phyloP scores from a whole-genome alignment of 2,329 filamentous ascomycete species.

The Colletotrichum sublineola region DNA sequence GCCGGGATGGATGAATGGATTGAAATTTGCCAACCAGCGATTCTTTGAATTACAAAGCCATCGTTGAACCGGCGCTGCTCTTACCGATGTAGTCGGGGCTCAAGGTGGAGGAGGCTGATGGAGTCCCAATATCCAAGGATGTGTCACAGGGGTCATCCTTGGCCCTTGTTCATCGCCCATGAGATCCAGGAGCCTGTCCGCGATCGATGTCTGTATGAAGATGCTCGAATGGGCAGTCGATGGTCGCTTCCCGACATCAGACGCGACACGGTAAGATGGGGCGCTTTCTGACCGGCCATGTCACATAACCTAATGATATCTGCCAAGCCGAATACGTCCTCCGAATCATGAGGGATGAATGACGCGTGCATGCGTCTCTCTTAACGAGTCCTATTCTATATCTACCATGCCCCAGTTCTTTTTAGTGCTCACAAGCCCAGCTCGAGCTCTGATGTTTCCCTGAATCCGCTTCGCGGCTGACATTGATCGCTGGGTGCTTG shows the following conservation, averaged over 20 bases:
- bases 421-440: background rate
- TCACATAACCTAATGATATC: background rate
- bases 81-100: background rate
- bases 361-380: background rate
- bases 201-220: slow-evolving; percentile 29
- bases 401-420: background rate
- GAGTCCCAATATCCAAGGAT: slow-evolving; percentile 3
- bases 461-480: too few species aligned
- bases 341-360: background rate
- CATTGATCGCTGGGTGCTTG: background rate
- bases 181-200: slow-evolving; percentile 14
- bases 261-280: background rate
- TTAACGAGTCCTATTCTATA: background rate
- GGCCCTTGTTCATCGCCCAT: background rate
- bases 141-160: background rate
- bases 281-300: background rate
- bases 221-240: slow-evolving; percentile 19
- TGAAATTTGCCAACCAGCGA: too few species aligned
- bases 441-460: slow-evolving; percentile 2
- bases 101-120: background rate
- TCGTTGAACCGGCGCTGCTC: background rate
- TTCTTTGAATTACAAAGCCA: background rate
- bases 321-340: background rate
- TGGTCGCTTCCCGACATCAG: background rate
- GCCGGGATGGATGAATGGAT: background rate